These are phyloP conservation scores for Termitomyces sp. DNA, from an alignment of 768 basidiomycete species.

Conservation along the genomic window DNA sequence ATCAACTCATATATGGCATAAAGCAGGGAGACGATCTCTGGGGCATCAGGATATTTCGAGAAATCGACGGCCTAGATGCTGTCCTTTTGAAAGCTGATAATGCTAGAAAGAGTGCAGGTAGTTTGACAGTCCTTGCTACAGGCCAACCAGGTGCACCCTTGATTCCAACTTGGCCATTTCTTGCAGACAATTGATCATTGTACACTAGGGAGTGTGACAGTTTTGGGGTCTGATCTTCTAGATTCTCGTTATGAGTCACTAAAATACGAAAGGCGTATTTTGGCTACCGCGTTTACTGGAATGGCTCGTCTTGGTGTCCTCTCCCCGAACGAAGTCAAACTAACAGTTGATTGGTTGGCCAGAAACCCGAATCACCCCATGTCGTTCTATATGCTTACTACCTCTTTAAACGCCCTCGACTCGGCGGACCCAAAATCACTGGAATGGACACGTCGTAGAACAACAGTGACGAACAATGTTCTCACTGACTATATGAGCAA, in stretches of 20 bases:
- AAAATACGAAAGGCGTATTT: conserved; percentile 63
- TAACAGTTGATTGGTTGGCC: conserved; percentile 67
- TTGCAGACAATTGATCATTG: background rate
- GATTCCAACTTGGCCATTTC: background rate
- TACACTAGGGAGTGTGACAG: conserved; percentile 31
- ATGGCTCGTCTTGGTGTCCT: conserved; percentile 61
- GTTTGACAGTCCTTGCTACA: conserved; percentile 51
- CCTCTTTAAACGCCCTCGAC: conserved; percentile 64
- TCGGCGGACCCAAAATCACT: conserved; percentile 48
- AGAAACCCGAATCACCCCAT: conserved; percentile 61
- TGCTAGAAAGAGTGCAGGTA: conserved; percentile 58
- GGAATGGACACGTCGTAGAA: conserved; percentile 39
- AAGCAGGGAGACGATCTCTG: conserved; percentile 6
- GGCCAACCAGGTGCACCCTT: conserved; percentile 43
- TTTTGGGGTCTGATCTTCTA: conserved; percentile 62
- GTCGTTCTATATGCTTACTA: conserved; percentile 61
- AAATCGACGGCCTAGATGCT: conserved; percentile 55
- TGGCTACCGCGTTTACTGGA: conserved; percentile 58
- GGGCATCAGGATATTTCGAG: conserved; percentile 44
- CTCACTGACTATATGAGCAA: conserved; percentile 55
- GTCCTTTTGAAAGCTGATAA: conserved; percentile 48
- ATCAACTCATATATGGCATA: conserved; percentile 27
- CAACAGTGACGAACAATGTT: conserved; percentile 38
- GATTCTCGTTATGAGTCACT: conserved; percentile 68
- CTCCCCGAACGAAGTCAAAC: conserved; percentile 52